Percentiles rank a stretch among this genome's conserved stretches.
These are phyloP conservation scores for Pterocarpus macrocarpus DNA, from an alignment of 306 rosid genomes.

Conservation along the genomic window DNA sequence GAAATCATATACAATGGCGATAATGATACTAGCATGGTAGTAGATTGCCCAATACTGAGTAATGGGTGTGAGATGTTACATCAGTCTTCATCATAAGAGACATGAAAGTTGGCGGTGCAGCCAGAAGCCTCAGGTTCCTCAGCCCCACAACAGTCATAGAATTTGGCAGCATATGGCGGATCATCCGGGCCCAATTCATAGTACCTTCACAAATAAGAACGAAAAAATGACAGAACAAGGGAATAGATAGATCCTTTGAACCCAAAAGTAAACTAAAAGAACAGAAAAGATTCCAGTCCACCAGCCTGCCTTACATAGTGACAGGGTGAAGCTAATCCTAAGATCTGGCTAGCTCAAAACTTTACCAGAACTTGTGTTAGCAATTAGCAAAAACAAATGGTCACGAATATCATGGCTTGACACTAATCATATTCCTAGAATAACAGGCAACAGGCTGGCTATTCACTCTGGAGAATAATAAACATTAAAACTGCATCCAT, in stretches of 20 bases:
- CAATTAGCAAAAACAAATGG: neutral
- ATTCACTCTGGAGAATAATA: constrained; percentile 3
- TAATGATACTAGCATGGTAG: constrained; percentile 26
- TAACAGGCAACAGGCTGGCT: neutral
- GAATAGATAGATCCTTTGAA: constrained; percentile 5
- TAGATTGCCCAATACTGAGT: constrained; percentile 12
- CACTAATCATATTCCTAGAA: constrained; percentile 1
- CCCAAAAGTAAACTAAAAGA: constrained; percentile 5
- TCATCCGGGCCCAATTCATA: constrained; percentile 82
- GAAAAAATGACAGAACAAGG: constrained; percentile 35
- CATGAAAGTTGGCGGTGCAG: constrained; percentile 82
- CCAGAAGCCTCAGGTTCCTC: constrained; percentile 83
- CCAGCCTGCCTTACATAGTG: neutral
- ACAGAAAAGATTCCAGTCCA: neutral
- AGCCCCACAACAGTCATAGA: constrained; percentile 96
- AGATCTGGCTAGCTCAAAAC: constrained; percentile 18
- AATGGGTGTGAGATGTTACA: constrained; percentile 33
- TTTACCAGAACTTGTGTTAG: neutral
- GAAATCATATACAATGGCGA: constrained; percentile 31
- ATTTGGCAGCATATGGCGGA: constrained; percentile 88
- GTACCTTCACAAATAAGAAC: constrained; percentile 61
- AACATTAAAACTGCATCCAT: neutral
- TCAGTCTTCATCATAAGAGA: constrained; percentile 77
- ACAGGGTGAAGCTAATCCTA: constrained; percentile 17
- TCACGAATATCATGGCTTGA: neutral